phyloP scores from a whole-genome alignment of 1,284 basidiomycete genomes.

The Ustilago hordei region DNA sequence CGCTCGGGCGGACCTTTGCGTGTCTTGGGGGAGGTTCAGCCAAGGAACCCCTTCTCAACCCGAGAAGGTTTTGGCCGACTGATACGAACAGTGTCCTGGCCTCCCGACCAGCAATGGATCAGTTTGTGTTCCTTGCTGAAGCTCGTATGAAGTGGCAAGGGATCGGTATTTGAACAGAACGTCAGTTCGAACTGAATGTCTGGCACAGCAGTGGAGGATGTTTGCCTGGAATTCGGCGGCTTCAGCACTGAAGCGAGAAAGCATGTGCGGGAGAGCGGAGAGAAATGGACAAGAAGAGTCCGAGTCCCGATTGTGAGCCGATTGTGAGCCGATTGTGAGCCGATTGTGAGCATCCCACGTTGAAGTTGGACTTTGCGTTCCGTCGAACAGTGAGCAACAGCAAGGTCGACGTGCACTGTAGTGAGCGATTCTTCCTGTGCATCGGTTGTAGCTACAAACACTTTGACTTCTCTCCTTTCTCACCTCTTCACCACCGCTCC shows the following conservation, averaged over 20 bases:
- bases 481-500: slow-evolving; percentile 18
- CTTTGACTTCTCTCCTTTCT: slow-evolving; percentile 1
- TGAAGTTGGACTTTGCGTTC: slow-evolving; percentile 2
- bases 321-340: background rate
- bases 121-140: too few species aligned
- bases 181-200: too few species aligned
- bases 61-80: slow-evolving; percentile 15
- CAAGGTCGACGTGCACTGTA: background rate
- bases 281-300: background rate
- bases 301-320: background rate
- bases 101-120: too few species aligned
- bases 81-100: too few species aligned
- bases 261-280: background rate
- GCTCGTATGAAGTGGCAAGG: too few species aligned
- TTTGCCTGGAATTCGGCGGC: background rate
- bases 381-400: slow-evolving; percentile 3
- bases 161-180: too few species aligned
- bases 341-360: slow-evolving; percentile 4
- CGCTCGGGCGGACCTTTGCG: slow-evolving; percentile 20
- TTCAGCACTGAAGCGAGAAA: background rate
- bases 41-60: too few species aligned
- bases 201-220: too few species aligned
- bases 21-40: too few species aligned
- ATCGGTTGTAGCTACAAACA: background rate
- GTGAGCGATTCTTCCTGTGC: background rate